A percentile compares a stretch with the other conserved stretches of the same genome.
Conservation (phyloP, 1,139 yeast species). For the Pneumocystis jirovecii region DNA sequence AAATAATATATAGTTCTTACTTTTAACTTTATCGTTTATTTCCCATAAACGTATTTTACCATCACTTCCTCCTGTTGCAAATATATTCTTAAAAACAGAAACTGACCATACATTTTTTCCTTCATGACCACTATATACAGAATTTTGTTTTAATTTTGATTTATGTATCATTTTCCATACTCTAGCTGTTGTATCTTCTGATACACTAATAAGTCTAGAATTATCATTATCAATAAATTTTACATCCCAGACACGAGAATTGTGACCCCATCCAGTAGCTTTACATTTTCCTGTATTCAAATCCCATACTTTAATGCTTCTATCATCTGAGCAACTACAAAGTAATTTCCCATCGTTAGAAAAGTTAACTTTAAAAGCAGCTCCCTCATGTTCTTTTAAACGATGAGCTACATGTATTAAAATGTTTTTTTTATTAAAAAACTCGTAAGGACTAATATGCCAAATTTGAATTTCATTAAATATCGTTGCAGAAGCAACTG, state of each 20-base stretch:
- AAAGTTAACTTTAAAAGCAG: conserved; percentile 67
- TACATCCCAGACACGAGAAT: conserved; percentile 81
- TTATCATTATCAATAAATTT: conserved; percentile 34
- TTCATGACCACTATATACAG: conserved; percentile 48
- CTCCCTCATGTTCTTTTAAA: conserved; percentile 70
- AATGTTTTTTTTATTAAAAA: conserved; percentile 27
- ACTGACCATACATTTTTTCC: conserved; percentile 81
- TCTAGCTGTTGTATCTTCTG: conserved; percentile 85
- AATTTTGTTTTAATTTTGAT: conserved; percentile 30
- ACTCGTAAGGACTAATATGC: conserved; percentile 35
- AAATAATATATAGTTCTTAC: neutral
- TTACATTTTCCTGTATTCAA: conserved; percentile 38
- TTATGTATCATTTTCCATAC: conserved; percentile 38
- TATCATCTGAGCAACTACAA: conserved; percentile 81
- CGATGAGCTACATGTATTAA: conserved; percentile 17
- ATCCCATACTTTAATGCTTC: conserved; percentile 73
- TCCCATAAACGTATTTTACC: conserved; percentile 60
- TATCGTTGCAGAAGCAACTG: conserved; percentile 80
- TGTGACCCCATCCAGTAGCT: conserved; percentile 92
- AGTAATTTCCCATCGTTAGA: conserved; percentile 42
- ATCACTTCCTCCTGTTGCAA: conserved; percentile 69
- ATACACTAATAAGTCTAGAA: conserved; percentile 42
- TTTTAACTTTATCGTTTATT: conserved; percentile 21
- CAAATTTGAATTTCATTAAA: conserved; percentile 76
- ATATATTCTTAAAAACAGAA: conserved; percentile 22